Evolutionary conservation across 75 land plant genomes (phyloP), one percentile per base, ranked within the genome.

Genomic region (Pinus taeda): DNA sequence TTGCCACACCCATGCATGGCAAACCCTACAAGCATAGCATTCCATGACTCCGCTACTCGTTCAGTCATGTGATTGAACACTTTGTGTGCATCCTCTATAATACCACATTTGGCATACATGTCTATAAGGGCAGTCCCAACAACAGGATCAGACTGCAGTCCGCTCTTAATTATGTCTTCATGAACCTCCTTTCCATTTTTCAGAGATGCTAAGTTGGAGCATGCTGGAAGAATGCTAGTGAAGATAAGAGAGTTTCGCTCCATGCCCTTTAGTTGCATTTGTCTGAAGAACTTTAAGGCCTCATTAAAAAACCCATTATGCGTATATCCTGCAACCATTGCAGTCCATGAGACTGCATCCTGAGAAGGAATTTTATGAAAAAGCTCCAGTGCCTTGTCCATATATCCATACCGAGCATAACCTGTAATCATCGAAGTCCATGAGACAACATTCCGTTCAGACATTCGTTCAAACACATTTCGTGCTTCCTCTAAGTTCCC

Each of bases 1-100:
- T 85, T 69, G 4, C 81, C 87, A 64, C 79, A 79, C 20, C 92
- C 92, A 79, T 90, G 88, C 49, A 45, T 45, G 49, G 78, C 77
- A 58, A 74, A 72, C 13, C 73, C 81, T 45, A 65, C 59, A 61
- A 83, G 79, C 39, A 83, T 74, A 8, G 78, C 81, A 71, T 65
- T 83, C 85, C 85, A 83, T 30, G 75, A 53, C 11, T 53, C n/a
- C 21, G 60, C 75, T 69, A 75, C 73, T 39, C 73, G 69, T 6
- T 66, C 22, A 14, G 42, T 22, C 56, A 79, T 57, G 21, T 18
- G 72, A 15, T 76, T 60, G 62, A 83, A 83, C 7, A 79, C 57
- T 42, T 60, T 56, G 1, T 39, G 57, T 6, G 85, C 85, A n/a
- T 59, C 69, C 22, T 26, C 21, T 4, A 79, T 4, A 26, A 20